Evolutionary conservation across 306 rosid species (phyloP), one percentile per base, ranked within the genome.

Genomic region (Leucaena leucocephala): DNA sequence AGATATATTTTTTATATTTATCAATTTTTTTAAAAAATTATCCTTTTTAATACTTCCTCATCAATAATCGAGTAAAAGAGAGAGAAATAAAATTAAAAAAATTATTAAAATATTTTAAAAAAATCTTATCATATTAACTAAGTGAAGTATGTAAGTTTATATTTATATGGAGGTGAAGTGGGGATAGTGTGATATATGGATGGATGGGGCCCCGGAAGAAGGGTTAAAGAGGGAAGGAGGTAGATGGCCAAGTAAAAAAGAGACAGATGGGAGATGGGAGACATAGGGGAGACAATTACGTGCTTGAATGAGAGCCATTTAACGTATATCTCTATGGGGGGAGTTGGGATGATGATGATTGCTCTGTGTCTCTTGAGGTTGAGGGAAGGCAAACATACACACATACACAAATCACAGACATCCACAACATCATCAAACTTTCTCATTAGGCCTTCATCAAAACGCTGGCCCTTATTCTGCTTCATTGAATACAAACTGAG

Each of bases 221-320:
- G 87, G 14, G 63, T 75, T 68, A 81, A 80, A 81, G 84, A 82
- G 77, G 67, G 59, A 68, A 70, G 86, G 75, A 75, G 83, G 86
- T 40, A 82, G 75, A 67, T 59, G 88, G 97, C 83, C 83, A 66
- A 80, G 77, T 80, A 77, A 82, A 85, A 86, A 88, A 91, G 94
- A 86, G 93, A 94, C 97, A 93, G 96, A 90, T 82, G 97, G 96
- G 69, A 89, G 84, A 82, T 75, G 82, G 93, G 98, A 86, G 68
- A 93, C 95, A 89, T 65, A 33, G 80, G 82, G 76, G 86, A 82
- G 83, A 85, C 76, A 85, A 75, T 6, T 6, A 86, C 81, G 90
- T 82, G 88, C 88, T 76, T 83, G 85, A 84, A 85, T 79, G 76
- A 59, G 89, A 89, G 70, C 93, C 92, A 82, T 85, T 90, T 82